Percentiles rank a stretch among this genome's conserved stretches.
phyloP scores from a whole-genome alignment of 2,329 filamentous ascomycete genomes.

The Scopulariopsis brevicaulis region DNA sequence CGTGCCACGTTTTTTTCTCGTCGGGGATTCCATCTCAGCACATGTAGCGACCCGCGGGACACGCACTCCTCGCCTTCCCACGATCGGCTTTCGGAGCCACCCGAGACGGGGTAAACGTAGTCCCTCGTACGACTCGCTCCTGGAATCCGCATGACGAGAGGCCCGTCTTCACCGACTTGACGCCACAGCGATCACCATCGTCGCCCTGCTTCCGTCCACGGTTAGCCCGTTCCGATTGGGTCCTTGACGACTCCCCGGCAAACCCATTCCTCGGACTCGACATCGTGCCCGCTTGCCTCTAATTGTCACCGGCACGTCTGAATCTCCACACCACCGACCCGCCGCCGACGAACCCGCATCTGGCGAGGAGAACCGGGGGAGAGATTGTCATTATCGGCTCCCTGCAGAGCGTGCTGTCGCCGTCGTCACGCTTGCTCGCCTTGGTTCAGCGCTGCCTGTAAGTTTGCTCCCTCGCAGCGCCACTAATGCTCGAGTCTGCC shows the following conservation, averaged over 20 bases:
- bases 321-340: background rate
- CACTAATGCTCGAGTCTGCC: background rate
- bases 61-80: background rate
- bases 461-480: background rate
- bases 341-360: no score
- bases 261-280: background rate
- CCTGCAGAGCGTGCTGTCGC: background rate
- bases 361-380: no score
- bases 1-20: background rate
- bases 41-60: background rate
- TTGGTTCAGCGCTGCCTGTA: background rate
- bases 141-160: background rate
- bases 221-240: background rate
- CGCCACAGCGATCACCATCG: background rate
- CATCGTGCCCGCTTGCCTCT: background rate
- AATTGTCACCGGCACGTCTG: background rate
- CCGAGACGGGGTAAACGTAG: background rate
- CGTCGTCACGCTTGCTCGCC: background rate
- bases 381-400: background rate
- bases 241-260: background rate
- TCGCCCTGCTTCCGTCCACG: background rate
- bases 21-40: background rate
- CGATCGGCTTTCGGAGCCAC: background rate
- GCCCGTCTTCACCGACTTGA: background rate
- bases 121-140: background rate